Evolutionary conservation across 1,284 basidiomycete species (phyloP).

Genomic region (Wolfiporia cocos): DNA sequence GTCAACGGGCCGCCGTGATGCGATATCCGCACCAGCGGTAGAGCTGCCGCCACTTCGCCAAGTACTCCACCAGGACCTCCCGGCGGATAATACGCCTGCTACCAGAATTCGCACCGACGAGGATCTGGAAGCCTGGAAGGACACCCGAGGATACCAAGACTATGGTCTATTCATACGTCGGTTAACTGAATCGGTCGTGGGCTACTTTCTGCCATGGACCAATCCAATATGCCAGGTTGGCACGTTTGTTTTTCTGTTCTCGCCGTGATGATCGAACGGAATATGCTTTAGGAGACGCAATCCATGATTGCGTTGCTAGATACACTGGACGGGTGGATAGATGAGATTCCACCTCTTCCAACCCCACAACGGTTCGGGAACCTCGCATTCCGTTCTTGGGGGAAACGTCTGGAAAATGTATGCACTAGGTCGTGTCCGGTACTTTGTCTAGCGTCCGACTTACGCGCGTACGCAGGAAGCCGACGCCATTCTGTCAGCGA

Average conservation of each 20-base stretch:
- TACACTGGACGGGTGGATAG: slow-evolving; percentile 72
- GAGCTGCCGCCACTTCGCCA: slow-evolving; percentile 35
- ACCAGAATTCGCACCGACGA: slow-evolving; percentile 60
- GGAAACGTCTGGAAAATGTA: slow-evolving; percentile 74
- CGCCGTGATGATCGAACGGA: slow-evolving; percentile 4
- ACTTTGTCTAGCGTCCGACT: slow-evolving; percentile 3
- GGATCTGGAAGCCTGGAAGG: slow-evolving; percentile 65
- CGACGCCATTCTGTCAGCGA: slow-evolving; percentile 45
- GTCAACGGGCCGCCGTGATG: too few species aligned
- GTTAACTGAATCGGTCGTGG: slow-evolving; percentile 71
- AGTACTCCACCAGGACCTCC: slow-evolving; percentile 33
- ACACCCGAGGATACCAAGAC: slow-evolving; percentile 62
- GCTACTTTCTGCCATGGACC: slow-evolving; percentile 40
- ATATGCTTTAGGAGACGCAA: slow-evolving; percentile 21
- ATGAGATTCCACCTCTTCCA: slow-evolving; percentile 74
- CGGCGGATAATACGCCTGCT: slow-evolving; percentile 15
- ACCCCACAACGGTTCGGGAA: slow-evolving; percentile 94
- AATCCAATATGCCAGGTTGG: slow-evolving; percentile 34
- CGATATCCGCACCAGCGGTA: slow-evolving; percentile 5
- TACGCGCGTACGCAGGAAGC: slow-evolving; percentile 42
- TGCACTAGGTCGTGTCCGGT: slow-evolving; percentile 17
- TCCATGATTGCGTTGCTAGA: slow-evolving; percentile 59
- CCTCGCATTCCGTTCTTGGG: slow-evolving; percentile 88
- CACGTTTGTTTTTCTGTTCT: slow-evolving; percentile 8
- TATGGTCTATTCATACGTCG: slow-evolving; percentile 70